Conservation (phyloP, 2,329 filamentous ascomycete genomes). For the Xylariaceae sp. region DNA sequence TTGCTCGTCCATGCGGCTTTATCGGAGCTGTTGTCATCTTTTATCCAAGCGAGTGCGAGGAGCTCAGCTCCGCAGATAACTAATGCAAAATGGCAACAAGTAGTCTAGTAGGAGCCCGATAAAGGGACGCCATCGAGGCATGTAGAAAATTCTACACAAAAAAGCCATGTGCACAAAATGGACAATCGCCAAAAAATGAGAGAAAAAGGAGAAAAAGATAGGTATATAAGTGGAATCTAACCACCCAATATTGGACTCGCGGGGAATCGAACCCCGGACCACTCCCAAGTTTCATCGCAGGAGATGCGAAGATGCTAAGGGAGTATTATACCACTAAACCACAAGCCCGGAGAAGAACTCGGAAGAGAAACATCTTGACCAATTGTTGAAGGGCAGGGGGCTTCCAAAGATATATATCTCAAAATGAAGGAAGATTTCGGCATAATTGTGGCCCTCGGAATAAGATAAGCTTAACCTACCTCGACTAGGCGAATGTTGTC, state of each 20-base stretch:
- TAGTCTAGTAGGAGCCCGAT: no score
- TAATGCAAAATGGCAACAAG: no score
- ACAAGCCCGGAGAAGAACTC: slow-evolving; percentile 6
- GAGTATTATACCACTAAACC: slow-evolving; percentile 9
- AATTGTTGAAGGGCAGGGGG: not conserved
- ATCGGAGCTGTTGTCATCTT: no score
- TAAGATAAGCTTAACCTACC: no score
- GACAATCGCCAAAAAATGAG: not conserved
- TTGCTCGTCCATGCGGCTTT: no score
- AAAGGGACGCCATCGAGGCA: not conserved
- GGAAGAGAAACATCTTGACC: not conserved
- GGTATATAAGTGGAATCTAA: slow-evolving; percentile 6
- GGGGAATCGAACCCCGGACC: slow-evolving; percentile 26
- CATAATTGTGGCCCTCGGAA: no score
- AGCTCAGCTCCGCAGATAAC: no score
- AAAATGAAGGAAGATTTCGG: no score
- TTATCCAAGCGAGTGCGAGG: no score
- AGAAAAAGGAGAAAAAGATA: not conserved
- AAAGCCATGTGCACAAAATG: not conserved
- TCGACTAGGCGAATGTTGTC: no score
- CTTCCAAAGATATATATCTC: not conserved
- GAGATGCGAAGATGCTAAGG: not conserved
- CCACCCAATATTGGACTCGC: slow-evolving; percentile 20
- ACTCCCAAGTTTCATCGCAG: slow-evolving; percentile 19
- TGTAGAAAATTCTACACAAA: not conserved